These are phyloP conservation scores for Syncephalis plumigaleata DNA, from an alignment of 371 early-diverging fungal species.

Conservation along the genomic window DNA sequence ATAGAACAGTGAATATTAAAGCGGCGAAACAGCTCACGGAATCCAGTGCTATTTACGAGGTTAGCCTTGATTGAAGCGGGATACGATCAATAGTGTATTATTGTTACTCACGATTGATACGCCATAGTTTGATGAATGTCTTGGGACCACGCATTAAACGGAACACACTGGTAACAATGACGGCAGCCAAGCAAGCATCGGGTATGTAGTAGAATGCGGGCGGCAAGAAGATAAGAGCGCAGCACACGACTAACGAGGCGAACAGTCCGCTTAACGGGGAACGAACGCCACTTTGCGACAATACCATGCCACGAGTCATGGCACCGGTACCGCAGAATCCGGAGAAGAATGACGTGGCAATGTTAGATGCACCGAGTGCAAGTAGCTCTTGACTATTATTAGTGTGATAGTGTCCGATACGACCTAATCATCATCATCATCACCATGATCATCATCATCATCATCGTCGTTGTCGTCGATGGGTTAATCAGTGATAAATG, in stretches of 20 bases:
- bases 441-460: too few relatives aligned
- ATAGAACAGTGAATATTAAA: slow-evolving; percentile 40
- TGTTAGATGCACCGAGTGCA: slow-evolving; percentile 68
- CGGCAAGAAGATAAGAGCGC: slow-evolving; percentile 57
- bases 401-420: slow-evolving; percentile 25
- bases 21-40: slow-evolving; percentile 23
- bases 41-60: slow-evolving; percentile 25
- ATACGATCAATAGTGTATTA: slow-evolving; percentile 10
- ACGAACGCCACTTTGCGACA: slow-evolving; percentile 54
- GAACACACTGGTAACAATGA: slow-evolving; percentile 54
- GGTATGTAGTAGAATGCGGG: slow-evolving; percentile 74
- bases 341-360: slow-evolving; percentile 62
- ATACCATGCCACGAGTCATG: slow-evolving; percentile 72
- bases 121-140: slow-evolving; percentile 10
- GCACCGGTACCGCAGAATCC: slow-evolving; percentile 73
- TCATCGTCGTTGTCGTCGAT: too few relatives aligned
- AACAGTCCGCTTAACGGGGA: slow-evolving; percentile 63
- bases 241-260: slow-evolving; percentile 47
- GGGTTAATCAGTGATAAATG: too few relatives aligned
- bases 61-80: slow-evolving; percentile 19
- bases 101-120: slow-evolving; percentile 28
- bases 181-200: slow-evolving; percentile 48
- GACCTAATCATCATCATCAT: slow-evolving; percentile 25
- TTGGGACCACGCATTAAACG: slow-evolving; percentile 5
- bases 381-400: slow-evolving; percentile 65